phyloP scores from a whole-genome alignment of 164 flowering plant species.

The Nymphaea thermarum region DNA sequence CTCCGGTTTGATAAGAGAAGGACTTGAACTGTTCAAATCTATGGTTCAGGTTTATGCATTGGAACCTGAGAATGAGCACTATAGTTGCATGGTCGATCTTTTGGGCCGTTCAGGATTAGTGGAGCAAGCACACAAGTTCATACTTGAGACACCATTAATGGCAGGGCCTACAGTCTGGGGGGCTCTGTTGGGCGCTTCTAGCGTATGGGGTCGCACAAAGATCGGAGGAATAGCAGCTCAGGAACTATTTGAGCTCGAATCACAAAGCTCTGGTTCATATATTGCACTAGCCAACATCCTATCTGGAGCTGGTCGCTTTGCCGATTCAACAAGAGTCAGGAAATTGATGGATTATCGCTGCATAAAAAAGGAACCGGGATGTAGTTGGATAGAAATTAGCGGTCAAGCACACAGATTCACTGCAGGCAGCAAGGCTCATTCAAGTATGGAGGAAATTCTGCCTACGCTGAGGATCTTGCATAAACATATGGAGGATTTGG shows the following conservation, averaged over 20 bases:
- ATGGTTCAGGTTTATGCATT: background rate
- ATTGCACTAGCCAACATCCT: conserved; percentile 2
- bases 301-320: background rate
- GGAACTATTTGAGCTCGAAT: background rate
- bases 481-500: background rate
- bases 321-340: background rate
- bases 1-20: background rate
- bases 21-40: background rate
- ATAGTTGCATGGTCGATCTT: conserved; percentile 5
- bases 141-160: background rate
- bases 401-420: background rate
- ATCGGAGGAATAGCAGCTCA: background rate
- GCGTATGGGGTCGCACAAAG: background rate
- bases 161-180: background rate
- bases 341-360: conserved; percentile 1
- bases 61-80: background rate
- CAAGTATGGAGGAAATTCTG: background rate
- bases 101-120: background rate
- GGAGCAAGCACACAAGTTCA: background rate
- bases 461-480: background rate
- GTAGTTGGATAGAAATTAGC: background rate
- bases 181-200: background rate
- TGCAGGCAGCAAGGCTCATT: background rate
- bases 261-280: conserved; percentile 2
- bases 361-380: background rate